Base-by-base conservation (phyloP, 2,329 filamentous ascomycete species). In the Penicillium sp. region DNA sequence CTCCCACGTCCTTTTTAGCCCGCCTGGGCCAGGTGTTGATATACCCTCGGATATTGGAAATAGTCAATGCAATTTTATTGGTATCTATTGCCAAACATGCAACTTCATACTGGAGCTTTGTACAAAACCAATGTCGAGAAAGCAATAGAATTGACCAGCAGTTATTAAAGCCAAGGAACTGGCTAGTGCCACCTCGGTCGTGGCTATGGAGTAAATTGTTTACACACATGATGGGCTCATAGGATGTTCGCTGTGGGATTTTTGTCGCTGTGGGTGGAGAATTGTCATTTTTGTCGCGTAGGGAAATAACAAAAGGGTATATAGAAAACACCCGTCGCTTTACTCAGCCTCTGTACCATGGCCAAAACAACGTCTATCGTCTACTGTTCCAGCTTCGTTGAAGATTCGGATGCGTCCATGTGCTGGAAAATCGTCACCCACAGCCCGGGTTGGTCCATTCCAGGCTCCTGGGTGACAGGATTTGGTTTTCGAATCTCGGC, bases 351-450 rank as follows among this genome's bases (percentile, higher is more conserved):
- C 28, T 39, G 41, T 45, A 24, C 22, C 38, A 39, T 44, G 50
- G 38, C 54, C 36, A 56, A 55, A 52, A 28, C 39, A 51, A 43
- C 38, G 50, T 57, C 54, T 62, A 63, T 57, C 51, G 48, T 63
- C 53, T 63, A 63, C 58, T 62, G 50, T 50, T 54, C 56, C 61
- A 58, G 56, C 48, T 58, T 63, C 51, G 63, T 66, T 66, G 63
- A 66, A 60, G 61, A 64, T 63, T 58, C 30, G 54, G 53, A 57
- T 53, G 48, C 33, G 25, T 54, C 56, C 50, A 27, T 56, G 44
- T 57, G 54, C 46, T 57, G 51, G 51, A 46, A 44, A 44, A 16
- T 48, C 8, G 46, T 40, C 39, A 31, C 35, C 50, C 44, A 27
- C 33, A 44, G 24, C 45, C 22, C 43, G 47, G 40, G 16, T 42